Base-by-base conservation (phyloP, 1,139 yeast species). In the Kazachstania sp. region DNA sequence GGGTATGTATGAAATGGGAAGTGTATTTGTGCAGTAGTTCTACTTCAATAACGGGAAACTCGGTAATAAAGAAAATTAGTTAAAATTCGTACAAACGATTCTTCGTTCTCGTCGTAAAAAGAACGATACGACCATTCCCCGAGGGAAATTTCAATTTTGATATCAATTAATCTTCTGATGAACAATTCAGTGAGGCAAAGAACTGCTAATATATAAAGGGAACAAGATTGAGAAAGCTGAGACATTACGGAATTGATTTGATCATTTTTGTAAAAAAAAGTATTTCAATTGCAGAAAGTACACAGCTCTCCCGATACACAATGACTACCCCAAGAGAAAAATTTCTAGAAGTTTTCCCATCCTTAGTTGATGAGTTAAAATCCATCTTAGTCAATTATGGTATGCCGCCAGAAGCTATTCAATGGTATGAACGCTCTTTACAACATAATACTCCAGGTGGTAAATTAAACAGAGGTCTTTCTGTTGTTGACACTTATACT, bases 371-470 rank as follows among this genome's bases (percentile, higher is more conserved):
- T 26, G 98, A 92, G 65, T 74, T 92, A 58, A 77, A 75, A 51
- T 75, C 74, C 34, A 76, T 81, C 48, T 72, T 87, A 52, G 70
- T 69, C 49, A 72, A 72, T 48, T 86, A 88, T 69, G 86, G 87
- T 49, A 86, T 92, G 81, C 88, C 96, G 18, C 70, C 75, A 51
- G 94, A 86, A 54, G 97, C 97, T 45, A 75, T 86, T 51, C 79
- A 78, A 36, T 92, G 99, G 98, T 87, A 80, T 70, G 78, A 74
- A 57, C 74, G 74, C 53, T 83, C 76, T 57, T 72, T 92, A 65
- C 70, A 82, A 59, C 86, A 92, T 73, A 94, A 94, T 71, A 82
- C 95, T 7, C 92, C 95, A 47, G 97, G 97, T 51, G 99, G 99
- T 44, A 94, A 94, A 70, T 77, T 90, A 64, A 94, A 94, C 75